Conservation (phyloP, 2,329 filamentous ascomycete species). For the Zalaria obscura region DNA sequence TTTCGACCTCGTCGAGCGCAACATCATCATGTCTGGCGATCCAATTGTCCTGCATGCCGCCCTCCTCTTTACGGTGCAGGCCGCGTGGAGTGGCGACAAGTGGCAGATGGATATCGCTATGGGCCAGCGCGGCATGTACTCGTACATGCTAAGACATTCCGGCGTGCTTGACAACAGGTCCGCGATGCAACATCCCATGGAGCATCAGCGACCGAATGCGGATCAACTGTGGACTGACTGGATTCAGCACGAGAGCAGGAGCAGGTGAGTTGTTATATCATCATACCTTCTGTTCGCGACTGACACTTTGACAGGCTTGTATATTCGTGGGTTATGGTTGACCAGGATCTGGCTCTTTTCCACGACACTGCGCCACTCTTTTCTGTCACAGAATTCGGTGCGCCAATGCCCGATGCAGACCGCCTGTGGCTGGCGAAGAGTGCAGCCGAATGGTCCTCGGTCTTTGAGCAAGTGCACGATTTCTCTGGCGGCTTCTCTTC, state of each 20-base stretch:
- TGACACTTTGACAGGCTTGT: constrained; percentile 37
- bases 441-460: constrained; percentile 43
- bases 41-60: constrained; percentile 50
- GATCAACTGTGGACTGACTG: constrained; percentile 47
- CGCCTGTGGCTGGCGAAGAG: constrained; percentile 47
- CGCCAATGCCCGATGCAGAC: constrained; percentile 50
- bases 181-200: constrained; percentile 26
- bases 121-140: constrained; percentile 60
- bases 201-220: constrained; percentile 32
- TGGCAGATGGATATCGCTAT: constrained; percentile 68
- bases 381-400: constrained; percentile 49
- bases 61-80: constrained; percentile 52
- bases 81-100: constrained; percentile 62
- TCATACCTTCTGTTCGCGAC: constrained; percentile 7
- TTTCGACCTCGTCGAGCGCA: constrained; percentile 58
- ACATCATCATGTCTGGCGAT: constrained; percentile 53
- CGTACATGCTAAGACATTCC: constrained; percentile 57
- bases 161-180: constrained; percentile 43
- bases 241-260: constrained; percentile 50
- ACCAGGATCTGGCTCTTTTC: constrained; percentile 56
- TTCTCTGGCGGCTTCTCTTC: constrained; percentile 39
- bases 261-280: constrained; percentile 12
- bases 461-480: constrained; percentile 45
- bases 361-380: constrained; percentile 49
- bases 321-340: constrained; percentile 64